Conservation (phyloP, 139 green algal genomes). For the Chlorella sp. region DNA sequence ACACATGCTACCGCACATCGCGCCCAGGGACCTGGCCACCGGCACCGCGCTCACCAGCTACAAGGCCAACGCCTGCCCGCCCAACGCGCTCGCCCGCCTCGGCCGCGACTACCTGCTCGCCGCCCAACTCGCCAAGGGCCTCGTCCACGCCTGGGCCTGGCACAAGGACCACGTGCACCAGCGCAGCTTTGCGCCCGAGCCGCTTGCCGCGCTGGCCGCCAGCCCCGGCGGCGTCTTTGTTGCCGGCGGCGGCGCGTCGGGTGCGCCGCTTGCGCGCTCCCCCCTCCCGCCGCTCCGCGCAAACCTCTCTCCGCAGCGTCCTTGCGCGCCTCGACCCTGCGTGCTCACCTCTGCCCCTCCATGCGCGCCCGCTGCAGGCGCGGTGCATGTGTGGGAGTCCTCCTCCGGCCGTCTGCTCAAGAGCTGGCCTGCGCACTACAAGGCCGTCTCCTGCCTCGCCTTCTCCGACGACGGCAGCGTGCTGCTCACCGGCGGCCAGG, state of each 20-base stretch:
- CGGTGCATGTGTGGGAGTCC: conserved; percentile 79
- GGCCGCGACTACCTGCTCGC: conserved; percentile 74
- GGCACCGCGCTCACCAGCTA: conserved; percentile 62
- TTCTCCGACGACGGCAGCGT: conserved; percentile 68
- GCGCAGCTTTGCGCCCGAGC: conserved; percentile 70
- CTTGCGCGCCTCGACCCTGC: too few species aligned
- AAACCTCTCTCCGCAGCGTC: too few species aligned
- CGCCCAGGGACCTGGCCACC: conserved; percentile 78
- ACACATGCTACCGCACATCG: neutral
- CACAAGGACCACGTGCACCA: conserved; percentile 81
- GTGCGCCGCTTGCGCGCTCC: too few species aligned
- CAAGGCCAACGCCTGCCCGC: conserved; percentile 56
- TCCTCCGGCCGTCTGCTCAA: conserved; percentile 74
- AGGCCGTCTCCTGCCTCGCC: conserved; percentile 68
- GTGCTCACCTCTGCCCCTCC: too few species aligned
- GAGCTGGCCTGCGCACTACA: conserved; percentile 90
- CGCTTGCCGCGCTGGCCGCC: conserved; percentile 53
- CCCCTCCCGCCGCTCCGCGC: too few species aligned
- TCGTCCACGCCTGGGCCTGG: conserved; percentile 81
- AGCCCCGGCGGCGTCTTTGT: conserved; percentile 57
- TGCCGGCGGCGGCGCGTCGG: conserved; percentile 67
- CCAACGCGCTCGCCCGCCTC: conserved; percentile 56
- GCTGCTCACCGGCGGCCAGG: conserved; percentile 81
- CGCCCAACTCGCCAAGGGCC: conserved; percentile 60
- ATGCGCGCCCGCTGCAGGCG: too few species aligned